These are phyloP conservation scores for Ligustrum vulgare DNA, from an alignment of 257 asterid genomes.

Conservation along the genomic window DNA sequence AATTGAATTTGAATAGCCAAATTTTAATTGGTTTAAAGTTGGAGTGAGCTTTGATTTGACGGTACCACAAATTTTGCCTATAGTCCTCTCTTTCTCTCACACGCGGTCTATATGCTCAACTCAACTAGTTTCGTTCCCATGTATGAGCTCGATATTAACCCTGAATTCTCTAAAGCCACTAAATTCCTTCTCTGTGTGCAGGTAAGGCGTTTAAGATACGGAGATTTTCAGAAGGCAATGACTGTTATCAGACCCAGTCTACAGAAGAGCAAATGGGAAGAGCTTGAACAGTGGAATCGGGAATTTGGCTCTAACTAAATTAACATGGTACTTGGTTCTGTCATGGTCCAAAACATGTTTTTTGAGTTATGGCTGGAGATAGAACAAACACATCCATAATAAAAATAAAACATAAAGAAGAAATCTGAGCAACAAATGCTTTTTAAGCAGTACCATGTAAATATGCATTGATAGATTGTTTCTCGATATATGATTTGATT, in stretches of 20 bases:
- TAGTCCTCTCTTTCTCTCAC: neutral
- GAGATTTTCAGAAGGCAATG: slow-evolving; percentile 84
- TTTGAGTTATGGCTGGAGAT: slow-evolving; percentile 13
- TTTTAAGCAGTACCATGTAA: neutral
- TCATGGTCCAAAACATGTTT: slow-evolving; percentile 6
- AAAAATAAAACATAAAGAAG: neutral
- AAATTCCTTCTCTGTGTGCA: slow-evolving; percentile 29
- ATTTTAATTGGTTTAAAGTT: neutral
- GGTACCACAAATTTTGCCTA: neutral
- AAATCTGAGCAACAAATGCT: neutral
- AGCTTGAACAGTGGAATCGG: slow-evolving; percentile 83
- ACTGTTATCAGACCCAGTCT: slow-evolving; percentile 80
- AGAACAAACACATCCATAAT: neutral
- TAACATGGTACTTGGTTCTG: neutral
- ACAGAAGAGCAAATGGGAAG: slow-evolving; percentile 89
- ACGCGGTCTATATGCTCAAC: neutral
- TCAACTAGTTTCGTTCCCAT: neutral
- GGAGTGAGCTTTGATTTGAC: neutral
- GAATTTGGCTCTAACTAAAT: slow-evolving; percentile 80
- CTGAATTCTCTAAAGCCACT: neutral
- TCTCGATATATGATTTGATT: too few relatives aligned
- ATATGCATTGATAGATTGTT: neutral
- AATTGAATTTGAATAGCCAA: neutral
- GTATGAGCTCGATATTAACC: neutral
- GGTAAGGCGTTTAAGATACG: slow-evolving; percentile 76